Evolutionary conservation across 306 rosid species (phyloP), one percentile per base, ranked within the genome.

Genomic region (Quercus variabilis): DNA sequence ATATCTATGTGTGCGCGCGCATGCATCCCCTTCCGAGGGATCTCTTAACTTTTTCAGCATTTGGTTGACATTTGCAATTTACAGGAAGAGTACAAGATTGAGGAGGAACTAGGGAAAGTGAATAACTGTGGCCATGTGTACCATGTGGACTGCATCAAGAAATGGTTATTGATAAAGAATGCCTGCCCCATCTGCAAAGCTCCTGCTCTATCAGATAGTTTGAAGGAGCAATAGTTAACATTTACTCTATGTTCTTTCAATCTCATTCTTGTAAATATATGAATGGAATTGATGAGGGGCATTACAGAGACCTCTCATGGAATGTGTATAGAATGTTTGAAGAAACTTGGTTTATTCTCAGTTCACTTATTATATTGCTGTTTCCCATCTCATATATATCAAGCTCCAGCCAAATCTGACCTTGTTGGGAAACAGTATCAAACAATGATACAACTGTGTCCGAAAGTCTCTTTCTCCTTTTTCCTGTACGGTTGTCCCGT

Each of bases 101-200:
- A 85, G 92, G 97, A 93, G 21, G 94, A 89, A 85, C 90, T 93
- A 55, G 97, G 92, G 69, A 80, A 90, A 28, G 78, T 93, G 75
- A 87, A 86, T 75, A 68, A 79, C 46, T 93, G 97, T 49, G 86
- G 96, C 1, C 97, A 93, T 73, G 93, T 90, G 78, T 93, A 89
- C 77, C 98, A 93, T 74, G 94, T 86, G 80, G 85, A 79, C 83
- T 93, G 98, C 92, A 81, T 93, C 72, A 93, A 85, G 59, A 91
- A 88, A 74, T 93, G 98, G 98, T 77, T 93, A 65, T 84, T 88
- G 51, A 78, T 91, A 92, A 93, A 89, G 84, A 93, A 89, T 73
- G n/a, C 82, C 62, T 93, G 98, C 69, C 98, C 98, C 6, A 85
- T 93, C 81, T 93, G 94, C 93, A 93, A 93, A 86, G 76, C 79